Evolutionary conservation across 2,329 filamentous ascomycete genomes (phyloP), one percentile per base, ranked within the genome.

Genomic region (Botrytis galanthina): DNA sequence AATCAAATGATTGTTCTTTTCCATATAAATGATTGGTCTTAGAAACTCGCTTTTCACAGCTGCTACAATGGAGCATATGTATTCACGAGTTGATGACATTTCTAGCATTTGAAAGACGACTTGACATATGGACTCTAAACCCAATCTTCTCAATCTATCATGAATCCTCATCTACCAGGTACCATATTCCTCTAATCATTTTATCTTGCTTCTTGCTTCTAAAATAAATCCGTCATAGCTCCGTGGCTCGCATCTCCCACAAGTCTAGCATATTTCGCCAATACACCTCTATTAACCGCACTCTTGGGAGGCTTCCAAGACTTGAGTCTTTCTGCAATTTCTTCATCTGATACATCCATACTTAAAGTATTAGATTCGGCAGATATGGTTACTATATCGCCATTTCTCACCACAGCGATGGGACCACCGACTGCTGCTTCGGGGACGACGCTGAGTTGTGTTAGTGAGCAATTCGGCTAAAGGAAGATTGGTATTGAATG

Each of bases 161-260:
- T 16, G 7, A 10, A 9, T 16, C 37, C 16, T 42, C 37, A 63
- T 63, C 26, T 63, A 63, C 60, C 60, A 8, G 16, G 10, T 39
- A 16, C 22, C 32, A 1, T 22, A 14, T 61, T n/a, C 59, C 46
- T 67, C 63, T 66, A 66, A 8, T 2, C 63, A 67, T 18, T 37
- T 37, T n/a, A n/a, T 37, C 44, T 4, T 37, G 44, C 63, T 4
- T 35, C 22, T 57, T 16, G 3, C 18, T 10, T 39, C 78, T 51
- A 89, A 74, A 90, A 93, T 73, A 91, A 81, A 84, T 97, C 95
- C 57, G 95, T 97, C 83, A 97, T 92, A 14, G 94, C 94, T 8
- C 95, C 95, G 79, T 95, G 92, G 81, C 92, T 95, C 18, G 95
- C 95, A 87, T 98, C 95, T 1, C 94, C 92, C 0, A 98, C 95